These are phyloP conservation scores for Ceratobasidium theobromae DNA, from an alignment of 1,284 basidiomycete genomes.

Conservation along the genomic window DNA sequence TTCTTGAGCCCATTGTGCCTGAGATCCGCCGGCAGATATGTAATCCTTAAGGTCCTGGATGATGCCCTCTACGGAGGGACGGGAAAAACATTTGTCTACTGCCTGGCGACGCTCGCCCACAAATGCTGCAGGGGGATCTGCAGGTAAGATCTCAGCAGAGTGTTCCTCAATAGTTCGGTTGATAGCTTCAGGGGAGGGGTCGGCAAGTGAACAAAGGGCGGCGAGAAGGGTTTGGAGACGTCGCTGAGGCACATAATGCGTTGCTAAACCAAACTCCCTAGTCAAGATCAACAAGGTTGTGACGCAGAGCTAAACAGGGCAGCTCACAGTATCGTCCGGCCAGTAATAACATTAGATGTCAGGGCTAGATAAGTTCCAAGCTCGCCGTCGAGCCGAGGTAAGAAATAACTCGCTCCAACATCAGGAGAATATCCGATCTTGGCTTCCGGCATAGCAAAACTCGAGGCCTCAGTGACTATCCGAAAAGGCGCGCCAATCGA, in stretches of 20 bases:
- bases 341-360: constrained; percentile 73
- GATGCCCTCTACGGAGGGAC: constrained; percentile 70
- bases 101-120: constrained; percentile 67
- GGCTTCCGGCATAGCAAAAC: constrained; percentile 97
- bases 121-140: constrained; percentile 50
- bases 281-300: neutral
- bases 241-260: constrained; percentile 82
- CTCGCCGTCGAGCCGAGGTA: constrained; percentile 88
- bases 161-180: constrained; percentile 64
- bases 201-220: constrained; percentile 60
- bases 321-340: constrained; percentile 42
- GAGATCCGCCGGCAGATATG: constrained; percentile 47
- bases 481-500: constrained; percentile 87
- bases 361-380: constrained; percentile 93
- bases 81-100: constrained; percentile 76
- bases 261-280: constrained; percentile 87
- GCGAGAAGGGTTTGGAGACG: constrained; percentile 69
- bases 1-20: constrained; percentile 71
- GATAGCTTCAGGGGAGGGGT: constrained; percentile 51
- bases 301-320: constrained; percentile 16
- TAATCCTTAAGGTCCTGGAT: constrained; percentile 57
- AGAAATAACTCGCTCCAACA: constrained; percentile 89
- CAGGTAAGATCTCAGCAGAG: constrained; percentile 30
- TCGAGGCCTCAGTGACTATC: constrained; percentile 90
- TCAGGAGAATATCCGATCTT: constrained; percentile 84